A percentile compares a stretch with the other conserved stretches of the same genome.
Conservation (phyloP, 2,329 filamentous ascomycete genomes). For the Thermoascus crustaceus region DNA sequence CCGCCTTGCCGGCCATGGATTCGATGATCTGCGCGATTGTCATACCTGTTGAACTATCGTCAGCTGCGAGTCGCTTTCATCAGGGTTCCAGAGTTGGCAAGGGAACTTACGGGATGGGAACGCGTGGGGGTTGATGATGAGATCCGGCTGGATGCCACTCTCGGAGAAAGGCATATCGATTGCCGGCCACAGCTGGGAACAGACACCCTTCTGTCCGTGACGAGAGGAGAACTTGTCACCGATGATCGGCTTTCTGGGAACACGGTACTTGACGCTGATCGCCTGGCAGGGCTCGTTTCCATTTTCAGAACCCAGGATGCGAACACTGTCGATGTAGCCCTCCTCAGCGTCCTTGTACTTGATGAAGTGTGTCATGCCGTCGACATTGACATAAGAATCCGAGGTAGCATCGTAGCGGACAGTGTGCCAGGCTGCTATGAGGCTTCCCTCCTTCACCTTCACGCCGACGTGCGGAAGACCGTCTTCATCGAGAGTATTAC, state of each 20-base stretch:
- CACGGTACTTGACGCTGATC: conserved; percentile 84
- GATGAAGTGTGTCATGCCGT: conserved; percentile 77
- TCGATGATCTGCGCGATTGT: conserved; percentile 99
- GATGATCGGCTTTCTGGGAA: conserved; percentile 84
- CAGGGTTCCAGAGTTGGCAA: background rate
- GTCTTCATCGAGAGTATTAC: conserved; percentile 72
- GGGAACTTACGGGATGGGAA: conserved; percentile 70
- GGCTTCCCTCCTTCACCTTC: conserved; percentile 68
- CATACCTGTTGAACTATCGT: conserved; percentile 48
- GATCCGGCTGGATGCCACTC: conserved; percentile 89
- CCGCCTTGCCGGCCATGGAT: conserved; percentile 89
- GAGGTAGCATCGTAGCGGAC: conserved; percentile 67
- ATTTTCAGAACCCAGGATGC: conserved; percentile 76
- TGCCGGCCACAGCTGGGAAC: conserved; percentile 89
- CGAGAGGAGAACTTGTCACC: conserved; percentile 99
- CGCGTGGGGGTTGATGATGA: conserved; percentile 98
- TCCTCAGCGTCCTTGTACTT: conserved; percentile 90
- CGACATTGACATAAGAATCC: conserved; percentile 72
- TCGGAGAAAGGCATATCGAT: conserved; percentile 96
- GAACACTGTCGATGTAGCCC: conserved; percentile 86
- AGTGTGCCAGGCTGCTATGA: conserved; percentile 82
- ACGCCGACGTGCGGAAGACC: conserved; percentile 76
- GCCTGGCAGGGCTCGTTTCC: conserved; percentile 78
- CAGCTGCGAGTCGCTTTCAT: conserved; percentile 2
- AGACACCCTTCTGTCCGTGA: conserved; percentile 96